Conservation (phyloP, 1,284 basidiomycete species). For the Moniliophthora roreri region DNA sequence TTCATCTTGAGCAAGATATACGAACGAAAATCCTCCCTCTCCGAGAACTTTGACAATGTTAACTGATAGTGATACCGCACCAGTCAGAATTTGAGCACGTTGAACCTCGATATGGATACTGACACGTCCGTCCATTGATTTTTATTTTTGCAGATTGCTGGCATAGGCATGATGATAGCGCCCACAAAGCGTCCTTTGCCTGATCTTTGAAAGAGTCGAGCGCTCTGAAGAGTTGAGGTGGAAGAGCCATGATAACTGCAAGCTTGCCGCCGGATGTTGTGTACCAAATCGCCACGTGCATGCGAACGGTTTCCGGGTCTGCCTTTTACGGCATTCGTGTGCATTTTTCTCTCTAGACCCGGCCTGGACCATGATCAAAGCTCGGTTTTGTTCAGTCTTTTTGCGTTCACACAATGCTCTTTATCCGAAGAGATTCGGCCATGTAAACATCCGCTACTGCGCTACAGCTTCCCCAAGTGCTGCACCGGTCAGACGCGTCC, state of each 20-base stretch:
- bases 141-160: slow-evolving; percentile 83
- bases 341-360: not conserved
- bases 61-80: slow-evolving; percentile 46
- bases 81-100: not conserved
- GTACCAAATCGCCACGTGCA: not conserved
- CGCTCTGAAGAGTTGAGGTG: slow-evolving; percentile 36
- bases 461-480: not conserved
- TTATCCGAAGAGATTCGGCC: not conserved
- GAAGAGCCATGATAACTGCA: slow-evolving; percentile 31
- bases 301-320: no score
- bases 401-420: not conserved
- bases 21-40: slow-evolving; percentile 95
- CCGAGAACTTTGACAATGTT: slow-evolving; percentile 89
- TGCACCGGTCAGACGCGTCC: not conserved
- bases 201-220: slow-evolving; percentile 71
- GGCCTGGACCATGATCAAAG: not conserved
- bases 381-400: not conserved
- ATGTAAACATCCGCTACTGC: not conserved
- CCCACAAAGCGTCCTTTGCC: slow-evolving; percentile 77
- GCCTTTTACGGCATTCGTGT: no score
- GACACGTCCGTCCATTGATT: slow-evolving; percentile 91
- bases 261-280: not conserved
- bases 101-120: slow-evolving; percentile 29
- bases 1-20: slow-evolving; percentile 89
- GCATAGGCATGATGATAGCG: slow-evolving; percentile 77